Conservation (phyloP, 2,329 filamentous ascomycete genomes). For the Paracoccidioides brasiliensis region DNA sequence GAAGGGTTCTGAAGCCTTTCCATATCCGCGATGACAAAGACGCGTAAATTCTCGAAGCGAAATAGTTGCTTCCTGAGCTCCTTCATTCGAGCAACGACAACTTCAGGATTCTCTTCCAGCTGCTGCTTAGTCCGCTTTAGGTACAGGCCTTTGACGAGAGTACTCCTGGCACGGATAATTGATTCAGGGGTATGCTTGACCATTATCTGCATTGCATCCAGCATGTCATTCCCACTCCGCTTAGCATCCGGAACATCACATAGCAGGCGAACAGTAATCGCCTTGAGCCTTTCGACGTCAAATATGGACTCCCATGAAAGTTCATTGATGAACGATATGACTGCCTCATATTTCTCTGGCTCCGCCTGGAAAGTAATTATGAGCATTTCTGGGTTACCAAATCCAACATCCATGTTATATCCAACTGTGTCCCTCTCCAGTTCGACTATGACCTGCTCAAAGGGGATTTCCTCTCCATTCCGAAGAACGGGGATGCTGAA, state of each 20-base stretch:
- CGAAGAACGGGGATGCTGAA: conserved; percentile 80
- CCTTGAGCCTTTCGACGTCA: conserved; percentile 53
- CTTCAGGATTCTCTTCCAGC: conserved; percentile 60
- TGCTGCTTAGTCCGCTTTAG: conserved; percentile 74
- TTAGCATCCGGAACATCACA: conserved; percentile 89
- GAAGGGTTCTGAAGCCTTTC: conserved; percentile 61
- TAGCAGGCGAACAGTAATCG: conserved; percentile 63
- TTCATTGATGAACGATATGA: conserved; percentile 71
- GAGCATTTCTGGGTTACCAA: conserved; percentile 60
- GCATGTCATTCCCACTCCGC: conserved; percentile 59
- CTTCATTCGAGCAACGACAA: conserved; percentile 65
- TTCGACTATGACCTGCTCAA: conserved; percentile 84
- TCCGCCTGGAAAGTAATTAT: conserved; percentile 76
- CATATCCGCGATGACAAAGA: conserved; percentile 73
- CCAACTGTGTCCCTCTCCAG: conserved; percentile 83
- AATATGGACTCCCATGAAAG: conserved; percentile 85
- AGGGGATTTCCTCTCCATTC: conserved; percentile 63
- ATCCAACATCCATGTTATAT: conserved; percentile 59
- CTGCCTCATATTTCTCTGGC: conserved; percentile 68
- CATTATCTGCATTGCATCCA: conserved; percentile 53
- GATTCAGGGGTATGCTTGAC: conserved; percentile 69
- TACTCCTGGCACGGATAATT: conserved; percentile 62
- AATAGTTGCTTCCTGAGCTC: conserved; percentile 63
- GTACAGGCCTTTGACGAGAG: conserved; percentile 76
- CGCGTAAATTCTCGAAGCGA: conserved; percentile 70